Evolutionary conservation across 75 land plant genomes (phyloP).

Genomic region (Larix kaempferi): DNA sequence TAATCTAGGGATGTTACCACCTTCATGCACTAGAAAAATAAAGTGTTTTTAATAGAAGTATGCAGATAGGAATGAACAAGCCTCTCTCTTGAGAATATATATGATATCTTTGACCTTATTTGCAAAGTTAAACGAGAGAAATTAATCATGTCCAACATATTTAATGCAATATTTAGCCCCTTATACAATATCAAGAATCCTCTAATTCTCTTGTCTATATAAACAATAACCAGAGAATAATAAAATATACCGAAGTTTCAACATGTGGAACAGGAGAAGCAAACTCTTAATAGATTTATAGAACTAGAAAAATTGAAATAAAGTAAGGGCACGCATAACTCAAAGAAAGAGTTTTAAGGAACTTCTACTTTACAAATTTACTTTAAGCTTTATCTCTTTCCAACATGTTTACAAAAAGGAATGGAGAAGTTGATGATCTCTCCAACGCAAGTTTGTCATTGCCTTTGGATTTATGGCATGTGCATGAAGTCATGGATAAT

Average conservation of each 20-base stretch:
- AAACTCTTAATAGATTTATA: constrained; percentile 35
- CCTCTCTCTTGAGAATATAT: neutral
- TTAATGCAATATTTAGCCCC: neutral
- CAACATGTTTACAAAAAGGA: no score
- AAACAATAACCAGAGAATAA: neutral
- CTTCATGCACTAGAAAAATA: neutral
- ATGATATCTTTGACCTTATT: neutral
- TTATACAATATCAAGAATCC: neutral
- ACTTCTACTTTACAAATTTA: no score
- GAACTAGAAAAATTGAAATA: no score
- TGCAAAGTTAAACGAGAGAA: neutral
- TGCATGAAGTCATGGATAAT: no score
- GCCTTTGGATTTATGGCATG: no score
- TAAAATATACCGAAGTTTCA: constrained; percentile 73
- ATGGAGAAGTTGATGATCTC: no score
- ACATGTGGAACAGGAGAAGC: constrained; percentile 82
- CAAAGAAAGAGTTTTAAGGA: no score
- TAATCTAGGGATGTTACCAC: neutral
- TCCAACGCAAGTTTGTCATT: no score
- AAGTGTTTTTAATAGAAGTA: neutral
- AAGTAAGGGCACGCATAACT: no score
- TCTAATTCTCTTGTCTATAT: neutral
- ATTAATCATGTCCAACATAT: neutral
- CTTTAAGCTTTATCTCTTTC: no score
- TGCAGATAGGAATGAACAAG: neutral